These are phyloP conservation scores for Zasmidium citrigriseum DNA, from an alignment of 2,329 filamentous ascomycete genomes.

Conservation along the genomic window DNA sequence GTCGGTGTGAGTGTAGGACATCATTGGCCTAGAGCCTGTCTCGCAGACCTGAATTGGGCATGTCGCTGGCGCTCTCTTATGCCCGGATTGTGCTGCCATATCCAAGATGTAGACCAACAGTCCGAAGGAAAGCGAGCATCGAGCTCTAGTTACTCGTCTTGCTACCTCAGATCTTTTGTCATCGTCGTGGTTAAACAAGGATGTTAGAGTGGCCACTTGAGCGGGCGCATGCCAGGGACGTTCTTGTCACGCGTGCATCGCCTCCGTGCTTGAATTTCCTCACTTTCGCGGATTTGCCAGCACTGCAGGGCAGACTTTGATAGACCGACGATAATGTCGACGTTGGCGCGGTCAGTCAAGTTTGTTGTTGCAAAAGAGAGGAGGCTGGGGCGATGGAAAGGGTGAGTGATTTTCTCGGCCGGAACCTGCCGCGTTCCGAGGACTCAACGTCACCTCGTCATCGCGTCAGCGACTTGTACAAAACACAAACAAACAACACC, in stretches of 20 bases:
- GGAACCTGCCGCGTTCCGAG: background rate
- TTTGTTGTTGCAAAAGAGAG: too few relatives aligned
- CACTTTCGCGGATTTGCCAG: background rate
- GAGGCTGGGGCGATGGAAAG: background rate
- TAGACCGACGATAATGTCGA: background rate
- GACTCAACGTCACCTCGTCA: background rate
- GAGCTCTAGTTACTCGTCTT: too few relatives aligned
- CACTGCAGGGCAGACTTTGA: background rate
- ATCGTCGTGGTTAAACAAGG: too few relatives aligned
- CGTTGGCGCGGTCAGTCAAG: too few relatives aligned
- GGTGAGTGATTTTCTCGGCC: background rate
- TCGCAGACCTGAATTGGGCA: background rate
- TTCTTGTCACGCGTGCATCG: too few relatives aligned
- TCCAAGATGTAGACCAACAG: too few relatives aligned
- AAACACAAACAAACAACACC: background rate
- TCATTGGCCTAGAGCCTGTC: background rate
- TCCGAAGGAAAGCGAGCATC: too few relatives aligned
- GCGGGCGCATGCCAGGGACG: too few relatives aligned
- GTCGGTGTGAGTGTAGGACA: background rate
- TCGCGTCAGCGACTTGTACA: background rate
- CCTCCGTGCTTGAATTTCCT: too few relatives aligned
- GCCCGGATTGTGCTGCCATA: too few relatives aligned
- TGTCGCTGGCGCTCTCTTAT: background rate
- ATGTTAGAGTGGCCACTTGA: too few relatives aligned
- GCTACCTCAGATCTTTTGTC: too few relatives aligned